These are phyloP conservation scores for Ceratocystis ficicola DNA, from an alignment of 2,329 filamentous ascomycete genomes.

Conservation along the genomic window DNA sequence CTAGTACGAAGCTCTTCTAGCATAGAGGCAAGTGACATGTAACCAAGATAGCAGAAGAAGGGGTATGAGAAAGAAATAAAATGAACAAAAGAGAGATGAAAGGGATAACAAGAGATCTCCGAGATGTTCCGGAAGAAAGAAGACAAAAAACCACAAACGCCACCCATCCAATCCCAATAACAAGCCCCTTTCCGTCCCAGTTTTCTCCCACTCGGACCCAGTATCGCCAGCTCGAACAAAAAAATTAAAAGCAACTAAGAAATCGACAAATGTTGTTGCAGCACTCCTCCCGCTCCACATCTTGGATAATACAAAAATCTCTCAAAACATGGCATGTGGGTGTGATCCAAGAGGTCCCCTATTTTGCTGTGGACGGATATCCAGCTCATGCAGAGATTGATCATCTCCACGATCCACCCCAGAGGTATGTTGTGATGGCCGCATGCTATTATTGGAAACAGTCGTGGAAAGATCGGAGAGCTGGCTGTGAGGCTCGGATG, in stretches of 20 bases:
- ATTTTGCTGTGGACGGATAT: constrained; percentile 14
- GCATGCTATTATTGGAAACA: not conserved
- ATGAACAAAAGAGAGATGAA: not conserved
- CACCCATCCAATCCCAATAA: not conserved
- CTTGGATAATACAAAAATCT: not conserved
- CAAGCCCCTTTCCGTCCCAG: not conserved
- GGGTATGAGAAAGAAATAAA: constrained; percentile 6
- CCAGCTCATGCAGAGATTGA: constrained; percentile 14
- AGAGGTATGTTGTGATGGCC: not conserved
- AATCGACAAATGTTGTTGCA: not conserved
- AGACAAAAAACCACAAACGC: not conserved
- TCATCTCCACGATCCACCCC: not conserved
- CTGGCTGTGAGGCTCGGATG: not conserved
- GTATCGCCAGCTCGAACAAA: not conserved
- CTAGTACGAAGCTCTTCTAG: not conserved
- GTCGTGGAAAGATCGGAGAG: not conserved
- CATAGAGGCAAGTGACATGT: not conserved
- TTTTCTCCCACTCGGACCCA: not conserved
- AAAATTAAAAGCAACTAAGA: not conserved
- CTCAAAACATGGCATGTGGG: constrained; percentile 13
- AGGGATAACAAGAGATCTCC: not conserved
- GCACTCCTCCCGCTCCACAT: not conserved
- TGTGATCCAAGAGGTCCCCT: constrained; percentile 19
- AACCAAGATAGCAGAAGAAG: not conserved
- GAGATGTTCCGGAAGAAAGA: not conserved